Evolutionary conservation across 257 asterid genomes (phyloP).

Genomic region (Ilex asprella): DNA sequence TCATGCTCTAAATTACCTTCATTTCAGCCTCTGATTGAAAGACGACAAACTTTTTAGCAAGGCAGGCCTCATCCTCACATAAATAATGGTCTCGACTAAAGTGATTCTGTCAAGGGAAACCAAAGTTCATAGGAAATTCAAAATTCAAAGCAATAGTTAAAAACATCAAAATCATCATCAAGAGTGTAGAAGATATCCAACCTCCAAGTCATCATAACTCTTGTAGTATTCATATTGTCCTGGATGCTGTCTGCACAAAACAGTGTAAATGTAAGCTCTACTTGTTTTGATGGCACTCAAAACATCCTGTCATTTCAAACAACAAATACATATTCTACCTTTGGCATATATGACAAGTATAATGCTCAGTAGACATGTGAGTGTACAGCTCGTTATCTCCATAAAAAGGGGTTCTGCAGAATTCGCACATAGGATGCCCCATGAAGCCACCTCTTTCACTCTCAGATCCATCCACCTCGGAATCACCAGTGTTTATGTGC

Average conservation of each 20-base stretch:
- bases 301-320: conserved; percentile 1
- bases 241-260: conserved; percentile 80
- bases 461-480: conserved; percentile 98
- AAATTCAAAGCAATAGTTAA: conserved; percentile 8
- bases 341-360: conserved; percentile 91
- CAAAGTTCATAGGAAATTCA: neutral
- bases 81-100: conserved; percentile 77
- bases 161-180: conserved; percentile 6
- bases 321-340: conserved; percentile 36
- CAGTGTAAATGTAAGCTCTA: neutral
- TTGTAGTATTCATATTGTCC: conserved; percentile 90
- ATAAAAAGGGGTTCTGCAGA: conserved; percentile 79
- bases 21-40: conserved; percentile 76
- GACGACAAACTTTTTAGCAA: conserved; percentile 76
- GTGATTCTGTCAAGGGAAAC: conserved; percentile 51
- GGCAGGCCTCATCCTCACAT: conserved; percentile 90
- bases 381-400: conserved; percentile 89
- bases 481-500: conserved; percentile 77
- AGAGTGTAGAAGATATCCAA: conserved; percentile 15
- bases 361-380: conserved; percentile 95
- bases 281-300: neutral
- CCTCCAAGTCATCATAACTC: conserved; percentile 92
- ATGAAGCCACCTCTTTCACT: conserved; percentile 94
- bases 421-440: conserved; percentile 93
- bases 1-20: conserved; percentile 26